phyloP scores from a whole-genome alignment of 306 rosid genomes.

The Vicia villosa region DNA sequence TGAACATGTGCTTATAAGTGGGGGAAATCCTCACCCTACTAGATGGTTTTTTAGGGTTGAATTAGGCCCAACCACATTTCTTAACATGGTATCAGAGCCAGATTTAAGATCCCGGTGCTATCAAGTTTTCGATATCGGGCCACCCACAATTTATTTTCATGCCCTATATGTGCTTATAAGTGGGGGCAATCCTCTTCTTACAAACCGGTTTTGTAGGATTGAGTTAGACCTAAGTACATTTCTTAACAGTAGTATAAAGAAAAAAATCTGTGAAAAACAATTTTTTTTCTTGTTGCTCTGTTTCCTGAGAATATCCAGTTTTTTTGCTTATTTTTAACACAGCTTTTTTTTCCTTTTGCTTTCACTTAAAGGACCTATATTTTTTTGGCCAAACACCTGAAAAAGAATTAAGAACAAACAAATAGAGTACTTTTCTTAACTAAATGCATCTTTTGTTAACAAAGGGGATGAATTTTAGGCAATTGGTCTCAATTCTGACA shows the following conservation, averaged over 20 bases:
- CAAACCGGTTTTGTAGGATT: no score
- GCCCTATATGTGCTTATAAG: no score
- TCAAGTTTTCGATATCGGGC: no score
- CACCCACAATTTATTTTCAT: no score
- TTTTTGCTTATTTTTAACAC: neutral
- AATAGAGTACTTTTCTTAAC: slow-evolving; percentile 17
- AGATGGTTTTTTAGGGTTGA: no score
- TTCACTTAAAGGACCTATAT: neutral
- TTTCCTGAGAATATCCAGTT: slow-evolving; percentile 13
- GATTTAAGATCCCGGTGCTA: no score
- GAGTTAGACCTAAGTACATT: no score
- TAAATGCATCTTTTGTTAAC: slow-evolving; percentile 2
- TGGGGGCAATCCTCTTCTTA: no score
- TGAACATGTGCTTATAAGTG: no score
- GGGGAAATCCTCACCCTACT: no score
- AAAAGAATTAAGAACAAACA: neutral
- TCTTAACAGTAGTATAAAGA: neutral
- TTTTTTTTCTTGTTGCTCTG: neutral
- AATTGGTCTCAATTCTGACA: slow-evolving; percentile 6
- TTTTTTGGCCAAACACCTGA: slow-evolving; percentile 3
- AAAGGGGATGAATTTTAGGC: slow-evolving; percentile 28
- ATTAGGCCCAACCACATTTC: no score
- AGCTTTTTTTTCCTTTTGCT: neutral
- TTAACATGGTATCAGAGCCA: no score
- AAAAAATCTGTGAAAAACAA: neutral